These are phyloP conservation scores for Capronia americana DNA, from an alignment of 2,329 filamentous ascomycete genomes.

Conservation along the genomic window DNA sequence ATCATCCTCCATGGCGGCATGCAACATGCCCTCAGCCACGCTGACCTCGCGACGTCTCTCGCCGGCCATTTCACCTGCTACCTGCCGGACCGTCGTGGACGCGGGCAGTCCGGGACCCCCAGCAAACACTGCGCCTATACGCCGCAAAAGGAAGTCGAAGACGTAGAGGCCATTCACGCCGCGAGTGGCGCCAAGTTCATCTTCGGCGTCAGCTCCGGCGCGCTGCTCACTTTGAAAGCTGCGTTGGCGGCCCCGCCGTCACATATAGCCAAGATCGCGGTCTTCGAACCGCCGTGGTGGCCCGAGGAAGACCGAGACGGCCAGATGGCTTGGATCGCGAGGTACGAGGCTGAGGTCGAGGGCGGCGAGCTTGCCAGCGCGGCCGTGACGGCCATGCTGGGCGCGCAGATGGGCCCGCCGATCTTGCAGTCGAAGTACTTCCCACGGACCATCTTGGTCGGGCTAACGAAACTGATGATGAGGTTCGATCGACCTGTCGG, in stretches of 20 bases:
- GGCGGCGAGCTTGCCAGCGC: constrained; percentile 25
- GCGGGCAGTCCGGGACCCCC: constrained; percentile 21
- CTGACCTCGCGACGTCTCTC: constrained; percentile 21
- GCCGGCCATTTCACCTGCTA: constrained; percentile 26
- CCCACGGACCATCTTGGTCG: constrained; percentile 17
- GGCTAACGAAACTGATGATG: constrained; percentile 23
- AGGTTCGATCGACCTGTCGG: constrained; percentile 16
- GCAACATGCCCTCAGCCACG: constrained; percentile 27
- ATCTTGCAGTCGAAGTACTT: constrained; percentile 26
- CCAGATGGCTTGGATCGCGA: constrained; percentile 15
- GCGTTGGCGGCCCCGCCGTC: constrained; percentile 20
- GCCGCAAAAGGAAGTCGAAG: constrained; percentile 22
- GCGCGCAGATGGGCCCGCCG: constrained; percentile 24
- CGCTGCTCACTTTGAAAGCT: constrained; percentile 25
- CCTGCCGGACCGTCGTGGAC: constrained; percentile 27
- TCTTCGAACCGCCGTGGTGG: constrained; percentile 31
- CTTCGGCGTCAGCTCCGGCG: constrained; percentile 30
- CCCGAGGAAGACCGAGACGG: constrained; percentile 20
- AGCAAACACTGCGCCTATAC: constrained; percentile 13
- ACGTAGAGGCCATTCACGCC: constrained; percentile 25
- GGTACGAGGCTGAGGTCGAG: constrained; percentile 23
- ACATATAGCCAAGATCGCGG: constrained; percentile 21
- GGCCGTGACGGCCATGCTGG: constrained; percentile 25
- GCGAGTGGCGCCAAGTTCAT: constrained; percentile 22
- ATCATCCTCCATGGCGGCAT: constrained; percentile 29